Base-by-base conservation (phyloP, 169 alveolate genomes). In the Plasmodium knowlesi region DNA sequence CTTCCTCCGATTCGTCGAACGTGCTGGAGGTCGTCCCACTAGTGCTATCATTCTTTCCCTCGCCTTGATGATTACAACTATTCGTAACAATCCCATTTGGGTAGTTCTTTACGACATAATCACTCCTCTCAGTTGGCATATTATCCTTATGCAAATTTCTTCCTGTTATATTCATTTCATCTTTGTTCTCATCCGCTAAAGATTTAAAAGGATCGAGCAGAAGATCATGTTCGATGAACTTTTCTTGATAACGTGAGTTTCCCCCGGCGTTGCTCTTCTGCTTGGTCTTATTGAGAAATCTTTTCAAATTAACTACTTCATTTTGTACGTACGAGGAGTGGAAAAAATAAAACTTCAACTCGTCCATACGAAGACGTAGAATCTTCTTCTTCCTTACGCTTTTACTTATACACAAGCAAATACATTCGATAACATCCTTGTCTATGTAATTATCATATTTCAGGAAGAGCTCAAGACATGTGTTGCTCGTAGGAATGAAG, bases 361-460 rank as follows among this genome's bases (percentile, higher is more conserved):
- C 83, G 22, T 89, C 57, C 71, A 79, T 30, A 53, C 37, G 72
- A 32, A 80, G 28, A 39, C 89, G 94, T 5, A 89, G 19, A 25
- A 89, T 89, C 50, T 89, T 89, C 30, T 89, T 89, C 72, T 46
- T 89, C 8, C 3, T 34, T 12, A 9, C 43, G 39, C 83, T 70
- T 4, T 28, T 79, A 89, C 94, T 79, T 72, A 89, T 30, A 22
- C 74, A 89, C 28, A 89, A 28, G 53, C 90, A 71, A 39, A 89
- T 30, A 57, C 73, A 67, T 79, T 89, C 94, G 32, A 89, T 89
- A 10, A 79, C 94, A 41, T 79, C 76, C 50, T 89, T 89, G 50
- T 89, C 83, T 12, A 89, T 89, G 50, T 50, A 79, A 67, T 89
- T 89, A 79, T 89, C 94, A 39, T 79, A 39, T 89, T 89, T 89